A percentile compares a stretch with the other conserved stretches of the same genome.
phyloP scores from a whole-genome alignment of 768 basidiomycete genomes.

The Hebeloma cylindrosporum region DNA sequence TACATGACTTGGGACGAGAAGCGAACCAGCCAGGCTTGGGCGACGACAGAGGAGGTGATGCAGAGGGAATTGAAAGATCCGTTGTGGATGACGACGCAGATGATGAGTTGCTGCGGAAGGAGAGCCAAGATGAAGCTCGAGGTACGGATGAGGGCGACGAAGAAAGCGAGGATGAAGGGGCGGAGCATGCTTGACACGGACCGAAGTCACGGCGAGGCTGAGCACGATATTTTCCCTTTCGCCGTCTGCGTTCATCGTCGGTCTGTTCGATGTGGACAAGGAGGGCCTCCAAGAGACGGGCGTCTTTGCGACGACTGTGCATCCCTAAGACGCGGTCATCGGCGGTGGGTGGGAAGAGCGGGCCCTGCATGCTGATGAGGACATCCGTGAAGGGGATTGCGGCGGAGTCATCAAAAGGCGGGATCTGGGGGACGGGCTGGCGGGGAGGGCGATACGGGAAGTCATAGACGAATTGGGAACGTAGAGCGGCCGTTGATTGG shows the following conservation, averaged over 20 bases:
- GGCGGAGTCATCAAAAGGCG: conserved; percentile 36
- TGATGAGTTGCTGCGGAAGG: conserved; percentile 22
- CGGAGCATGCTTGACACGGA: conserved; percentile 21
- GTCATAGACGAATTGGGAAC: conserved; percentile 20
- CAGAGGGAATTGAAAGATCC: conserved; percentile 36
- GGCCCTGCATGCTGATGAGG: conserved; percentile 55
- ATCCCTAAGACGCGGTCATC: conserved; percentile 28
- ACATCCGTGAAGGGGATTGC: conserved; percentile 58
- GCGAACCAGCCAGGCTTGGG: conserved; percentile 30
- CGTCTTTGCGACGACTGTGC: conserved; percentile 23
- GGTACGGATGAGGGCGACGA: conserved; percentile 24
- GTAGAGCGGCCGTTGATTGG: conserved; percentile 6
- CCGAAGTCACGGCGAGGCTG: conserved; percentile 15
- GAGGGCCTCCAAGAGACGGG: conserved; percentile 44
- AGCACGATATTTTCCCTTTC: conserved; percentile 37
- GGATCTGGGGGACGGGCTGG: conserved; percentile 18
- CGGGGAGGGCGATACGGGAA: conserved; percentile 14
- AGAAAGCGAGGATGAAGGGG: conserved; percentile 21
- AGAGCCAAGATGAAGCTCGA: conserved; percentile 32
- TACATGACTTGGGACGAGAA: conserved; percentile 23
- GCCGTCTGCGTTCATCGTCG: conserved; percentile 35
- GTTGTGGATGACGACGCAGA: conserved; percentile 32
- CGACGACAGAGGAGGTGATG: conserved; percentile 32
- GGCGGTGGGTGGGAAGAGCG: conserved; percentile 48
- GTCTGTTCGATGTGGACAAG: conserved; percentile 45